Evolutionary conservation across 305 asterid species (phyloP).

Genomic region (Solanum hybrid): DNA sequence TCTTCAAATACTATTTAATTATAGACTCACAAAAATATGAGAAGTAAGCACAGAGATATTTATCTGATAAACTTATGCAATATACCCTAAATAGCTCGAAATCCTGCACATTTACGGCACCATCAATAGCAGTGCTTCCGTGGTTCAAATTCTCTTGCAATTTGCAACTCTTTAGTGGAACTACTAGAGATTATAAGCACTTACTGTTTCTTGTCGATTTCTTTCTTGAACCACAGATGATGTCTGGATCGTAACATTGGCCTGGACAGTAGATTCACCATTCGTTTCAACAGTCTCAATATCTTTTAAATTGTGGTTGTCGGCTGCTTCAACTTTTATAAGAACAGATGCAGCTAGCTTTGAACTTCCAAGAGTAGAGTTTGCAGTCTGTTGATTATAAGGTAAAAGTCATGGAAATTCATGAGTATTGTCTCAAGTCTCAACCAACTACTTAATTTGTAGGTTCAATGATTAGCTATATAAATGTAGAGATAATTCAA

Average conservation of each 20-base stretch:
- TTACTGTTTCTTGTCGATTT: not conserved
- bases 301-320: not conserved
- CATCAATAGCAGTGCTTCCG: not conserved
- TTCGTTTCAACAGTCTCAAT: not conserved
- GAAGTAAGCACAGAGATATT: not conserved
- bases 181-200: not conserved
- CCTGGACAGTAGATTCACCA: not conserved
- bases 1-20: not conserved
- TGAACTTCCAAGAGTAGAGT: not conserved
- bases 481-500: not conserved
- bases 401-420: not conserved
- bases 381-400: not conserved
- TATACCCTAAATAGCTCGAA: not conserved
- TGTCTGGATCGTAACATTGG: not conserved
- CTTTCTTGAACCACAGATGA: not conserved
- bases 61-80: not conserved
- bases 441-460: not conserved
- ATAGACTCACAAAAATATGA: not conserved
- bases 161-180: not conserved
- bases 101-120: not conserved
- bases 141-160: not conserved
- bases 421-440: not conserved
- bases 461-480: not conserved
- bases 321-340: not conserved
- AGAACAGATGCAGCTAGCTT: not conserved